Percentiles rank a stretch among this genome's conserved stretches.
These are phyloP conservation scores for Xylaria sp. DNA, from an alignment of 495 filamentous ascomycete species.

Conservation along the genomic window DNA sequence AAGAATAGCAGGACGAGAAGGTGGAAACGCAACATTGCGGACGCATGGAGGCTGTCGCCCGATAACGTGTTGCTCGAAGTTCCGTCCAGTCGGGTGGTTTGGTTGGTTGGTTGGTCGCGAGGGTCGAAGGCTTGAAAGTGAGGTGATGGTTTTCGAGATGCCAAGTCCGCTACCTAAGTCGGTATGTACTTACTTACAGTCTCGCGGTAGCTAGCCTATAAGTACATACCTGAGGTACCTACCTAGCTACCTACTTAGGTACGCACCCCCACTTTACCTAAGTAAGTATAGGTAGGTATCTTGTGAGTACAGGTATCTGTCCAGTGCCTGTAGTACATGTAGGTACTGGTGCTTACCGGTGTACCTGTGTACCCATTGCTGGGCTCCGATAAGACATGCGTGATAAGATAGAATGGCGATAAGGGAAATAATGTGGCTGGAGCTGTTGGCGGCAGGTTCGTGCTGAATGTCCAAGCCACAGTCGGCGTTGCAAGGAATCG, in stretches of 20 bases:
- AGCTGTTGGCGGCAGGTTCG: not conserved
- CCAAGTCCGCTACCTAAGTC: constrained; percentile 7
- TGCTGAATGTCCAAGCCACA: not conserved
- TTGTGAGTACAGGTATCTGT: too few relatives aligned
- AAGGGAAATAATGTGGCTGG: constrained; percentile 21
- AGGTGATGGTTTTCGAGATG: constrained; percentile 4
- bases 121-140: not conserved
- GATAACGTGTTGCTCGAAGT: not conserved
- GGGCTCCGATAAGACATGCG: not conserved
- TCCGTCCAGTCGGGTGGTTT: too few relatives aligned
- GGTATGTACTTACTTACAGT: too few relatives aligned
- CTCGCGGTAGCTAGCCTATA: too few relatives aligned
- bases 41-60: not conserved
- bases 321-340: too few relatives aligned
- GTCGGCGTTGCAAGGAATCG: not conserved
- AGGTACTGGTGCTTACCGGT: too few relatives aligned
- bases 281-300: too few relatives aligned
- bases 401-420: not conserved
- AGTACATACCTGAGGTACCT: too few relatives aligned
- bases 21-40: constrained; percentile 44
- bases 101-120: not conserved
- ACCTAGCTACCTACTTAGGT: too few relatives aligned
- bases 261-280: too few relatives aligned
- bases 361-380: not conserved
- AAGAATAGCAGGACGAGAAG: constrained; percentile 40